These are phyloP conservation scores for Colletotrichum ledebouriae DNA, from an alignment of 2,329 filamentous ascomycete genomes.

Conservation along the genomic window DNA sequence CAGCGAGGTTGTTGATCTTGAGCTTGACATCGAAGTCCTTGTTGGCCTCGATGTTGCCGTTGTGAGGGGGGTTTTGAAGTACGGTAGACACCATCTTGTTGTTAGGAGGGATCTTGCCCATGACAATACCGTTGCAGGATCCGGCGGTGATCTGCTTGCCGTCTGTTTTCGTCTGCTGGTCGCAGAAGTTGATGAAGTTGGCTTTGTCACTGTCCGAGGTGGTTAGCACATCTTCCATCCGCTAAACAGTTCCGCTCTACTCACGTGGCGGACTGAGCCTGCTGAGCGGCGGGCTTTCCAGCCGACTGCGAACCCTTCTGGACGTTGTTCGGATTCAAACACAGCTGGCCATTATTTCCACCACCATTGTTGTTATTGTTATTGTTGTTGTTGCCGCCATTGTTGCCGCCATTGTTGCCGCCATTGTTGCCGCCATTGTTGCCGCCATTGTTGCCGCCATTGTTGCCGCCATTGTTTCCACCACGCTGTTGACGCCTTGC, in stretches of 20 bases:
- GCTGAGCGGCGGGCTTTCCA: constrained; percentile 61
- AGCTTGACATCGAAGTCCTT: constrained; percentile 67
- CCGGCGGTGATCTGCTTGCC: constrained; percentile 69
- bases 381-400: constrained; percentile 40
- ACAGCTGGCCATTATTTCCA: constrained; percentile 42
- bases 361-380: constrained; percentile 38
- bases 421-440: too few relatives aligned
- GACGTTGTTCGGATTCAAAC: constrained; percentile 51
- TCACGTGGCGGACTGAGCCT: constrained; percentile 66
- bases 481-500: constrained; percentile 56
- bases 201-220: constrained; percentile 60
- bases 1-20: constrained; percentile 64
- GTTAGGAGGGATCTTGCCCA: constrained; percentile 71
- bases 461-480: constrained; percentile 43
- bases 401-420: constrained; percentile 9
- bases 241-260: constrained; percentile 43
- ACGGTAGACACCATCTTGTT: constrained; percentile 70
- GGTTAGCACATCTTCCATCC: not conserved
- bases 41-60: constrained; percentile 61
- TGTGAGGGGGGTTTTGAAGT: constrained; percentile 66
- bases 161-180: constrained; percentile 68
- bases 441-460: constrained; percentile 43
- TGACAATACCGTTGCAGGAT: constrained; percentile 74
- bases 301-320: constrained; percentile 65
- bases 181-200: constrained; percentile 76